These are phyloP conservation scores for Pisolithus albus DNA, from an alignment of 768 basidiomycete species.

Conservation along the genomic window DNA sequence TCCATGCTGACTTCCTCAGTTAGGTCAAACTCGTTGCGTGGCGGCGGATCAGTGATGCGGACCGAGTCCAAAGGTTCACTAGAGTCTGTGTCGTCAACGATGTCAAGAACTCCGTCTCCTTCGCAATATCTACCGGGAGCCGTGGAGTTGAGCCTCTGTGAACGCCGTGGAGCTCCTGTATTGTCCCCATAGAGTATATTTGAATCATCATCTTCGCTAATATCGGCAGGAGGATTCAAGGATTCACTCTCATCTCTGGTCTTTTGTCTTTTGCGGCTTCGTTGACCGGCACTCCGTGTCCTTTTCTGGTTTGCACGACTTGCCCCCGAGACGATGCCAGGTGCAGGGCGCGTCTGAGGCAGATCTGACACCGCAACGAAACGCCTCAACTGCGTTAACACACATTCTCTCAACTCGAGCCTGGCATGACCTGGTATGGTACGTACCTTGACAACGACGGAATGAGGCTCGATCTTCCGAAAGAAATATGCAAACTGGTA, in stretches of 20 bases:
- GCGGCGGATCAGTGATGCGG: not conserved
- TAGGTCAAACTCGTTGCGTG: too few species aligned
- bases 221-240: constrained; percentile 14
- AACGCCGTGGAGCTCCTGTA: constrained; percentile 19
- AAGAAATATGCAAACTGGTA: constrained; percentile 93
- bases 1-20: too few species aligned
- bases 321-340: not conserved
- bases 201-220: constrained; percentile 10
- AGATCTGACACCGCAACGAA: constrained; percentile 30
- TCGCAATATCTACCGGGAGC: constrained; percentile 21
- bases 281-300: constrained; percentile 2
- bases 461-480: constrained; percentile 74
- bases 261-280: constrained; percentile 30
- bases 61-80: not conserved
- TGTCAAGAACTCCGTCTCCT: constrained; percentile 11
- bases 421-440: not conserved
- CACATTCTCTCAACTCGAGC: not conserved
- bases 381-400: constrained; percentile 31
- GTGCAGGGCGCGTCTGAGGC: constrained; percentile 12
- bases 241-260: constrained; percentile 30
- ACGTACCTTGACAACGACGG: constrained; percentile 74
- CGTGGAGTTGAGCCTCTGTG: constrained; percentile 26
- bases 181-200: constrained; percentile 8
- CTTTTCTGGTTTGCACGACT: constrained; percentile 15
- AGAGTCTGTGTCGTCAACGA: constrained; percentile 13